Base-by-base conservation (phyloP, 257 asterid species). In the Ehretia macrophylla region DNA sequence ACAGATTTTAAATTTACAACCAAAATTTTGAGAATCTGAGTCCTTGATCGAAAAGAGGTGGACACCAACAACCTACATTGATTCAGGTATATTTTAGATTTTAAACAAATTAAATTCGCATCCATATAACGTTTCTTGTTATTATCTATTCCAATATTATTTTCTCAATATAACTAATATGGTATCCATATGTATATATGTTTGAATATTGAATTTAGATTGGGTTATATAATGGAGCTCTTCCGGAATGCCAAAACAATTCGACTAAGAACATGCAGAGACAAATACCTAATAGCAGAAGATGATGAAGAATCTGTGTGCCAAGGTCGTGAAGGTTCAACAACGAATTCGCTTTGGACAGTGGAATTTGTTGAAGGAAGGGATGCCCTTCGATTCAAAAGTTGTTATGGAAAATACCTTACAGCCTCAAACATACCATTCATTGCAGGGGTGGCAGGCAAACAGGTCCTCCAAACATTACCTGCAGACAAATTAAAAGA, bases 321-420 rank as follows among this genome's bases (percentile, higher is more conserved):
- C 53, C 94, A 77, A 35, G 75, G 66, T 62, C 68, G 79, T n/a
- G 82, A 84, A 11, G 78, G 81, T 6, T 57, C 89, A 0, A 40
- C 72, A 2, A 35, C 52, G 23, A 81, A 77, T 51, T 65, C 94
- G 1, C 1, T 72, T 20, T 89, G 97, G 95, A 44, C 18, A 1
- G 77, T 89, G 0, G 95, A 86, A 58, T 59, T 77, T 14, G 73
- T 70, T 3, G 67, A 56, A 8, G 86, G 79, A 11, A 71, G 65
- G 50, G 70, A 67, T 10, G 39, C 46, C 5, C 5, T 86, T 49
- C 79, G 94, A 5, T 70, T 89, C 20, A 62, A 59, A 32, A 89
- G 97, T 58, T 86, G 95, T 57, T 70, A 58, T 13, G 91, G 85
- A 0, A 84, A 84, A 14, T 84, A 89, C 69, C 68, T 89, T 2